A percentile compares a stretch with the other conserved stretches of the same genome.
Evolutionary conservation across 106 monocot genomes (phyloP).

Genomic region (Dioscorea alata): DNA sequence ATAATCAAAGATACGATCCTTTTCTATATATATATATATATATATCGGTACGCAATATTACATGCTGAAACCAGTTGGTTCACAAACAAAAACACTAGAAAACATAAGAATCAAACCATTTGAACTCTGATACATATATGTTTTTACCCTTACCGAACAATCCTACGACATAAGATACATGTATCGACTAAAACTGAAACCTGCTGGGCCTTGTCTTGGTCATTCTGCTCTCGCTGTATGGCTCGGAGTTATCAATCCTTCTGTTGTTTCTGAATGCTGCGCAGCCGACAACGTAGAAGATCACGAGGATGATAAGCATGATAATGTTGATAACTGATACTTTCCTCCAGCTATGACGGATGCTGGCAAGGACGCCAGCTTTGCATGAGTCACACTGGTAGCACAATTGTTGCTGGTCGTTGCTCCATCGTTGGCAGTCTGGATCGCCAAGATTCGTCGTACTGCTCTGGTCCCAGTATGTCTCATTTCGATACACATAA

Average conservation of each 20-base stretch:
- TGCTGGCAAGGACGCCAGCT: slow-evolving; percentile 48
- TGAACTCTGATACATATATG: too few species aligned
- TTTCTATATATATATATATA: too few species aligned
- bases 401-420: slow-evolving; percentile 66
- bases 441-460: slow-evolving; percentile 14
- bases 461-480: slow-evolving; percentile 31
- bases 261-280: slow-evolving; percentile 47
- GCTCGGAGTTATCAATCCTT: slow-evolving; percentile 59
- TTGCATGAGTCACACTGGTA: slow-evolving; percentile 60
- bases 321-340: slow-evolving; percentile 59
- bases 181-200: slow-evolving; percentile 43
- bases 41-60: too few species aligned
- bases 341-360: slow-evolving; percentile 62
- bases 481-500: slow-evolving; percentile 69
- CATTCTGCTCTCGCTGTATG: slow-evolving; percentile 46
- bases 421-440: slow-evolving; percentile 73
- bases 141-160: too few species aligned
- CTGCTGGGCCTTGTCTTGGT: slow-evolving; percentile 64
- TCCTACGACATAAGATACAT: too few species aligned
- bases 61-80: too few species aligned
- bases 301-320: slow-evolving; percentile 52
- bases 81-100: too few species aligned
- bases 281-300: slow-evolving; percentile 47
- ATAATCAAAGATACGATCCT: too few species aligned
- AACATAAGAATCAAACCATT: too few species aligned